Base-by-base conservation (phyloP, 2,329 filamentous ascomycete species). In the Stemphylium beticola region DNA sequence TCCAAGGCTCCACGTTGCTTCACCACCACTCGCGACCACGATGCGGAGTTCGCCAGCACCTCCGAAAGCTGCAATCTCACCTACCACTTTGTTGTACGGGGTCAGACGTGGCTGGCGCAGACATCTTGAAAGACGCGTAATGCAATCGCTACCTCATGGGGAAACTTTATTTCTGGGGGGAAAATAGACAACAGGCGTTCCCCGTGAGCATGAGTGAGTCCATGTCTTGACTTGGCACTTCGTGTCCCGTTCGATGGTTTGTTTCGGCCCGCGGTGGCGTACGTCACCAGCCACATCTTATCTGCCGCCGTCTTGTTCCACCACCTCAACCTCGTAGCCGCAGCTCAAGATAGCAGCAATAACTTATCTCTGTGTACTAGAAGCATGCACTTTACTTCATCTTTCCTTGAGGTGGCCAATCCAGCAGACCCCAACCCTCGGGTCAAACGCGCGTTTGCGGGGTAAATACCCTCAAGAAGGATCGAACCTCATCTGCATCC, bases 41-140 rank as follows among this genome's bases (percentile, higher is more conserved):
- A 33, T 43, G 57, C 57, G 55, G 57, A 60, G 38, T 58, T 55
- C 18, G 43, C 26, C 22, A 45, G 36, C 49, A 56, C 52, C 50
- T 55, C 58, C 57, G 55, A 56, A 50, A 56, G 61, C 63, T 66
- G 41, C 45, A 58, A 58, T 69, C 64, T 67, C 58, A 74, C 73
- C 61, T 72, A 75, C 73, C 72, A 55, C 67, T 63, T 31, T 73
- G 69, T 33, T 69, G 73, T 32, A 73, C 41, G 45, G 71, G 69
- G 54, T 73, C 68, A 39, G 62, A 49, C 29, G 55, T 62, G 38
- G 61, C 58, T 17, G 50, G 54, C 29, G 72, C 64, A 45, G 73
- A 73, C 73, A 75, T 75, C 49, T 32, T 55, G 62, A 34, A 40
- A 15, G 39, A 43, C 36, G 56, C 36, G 55, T 47, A 58, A 54